Evolutionary conservation across 2,329 filamentous ascomycete genomes (phyloP), one percentile per base, ranked within the genome.

Genomic region (Penicillium aurantiogriseum): DNA sequence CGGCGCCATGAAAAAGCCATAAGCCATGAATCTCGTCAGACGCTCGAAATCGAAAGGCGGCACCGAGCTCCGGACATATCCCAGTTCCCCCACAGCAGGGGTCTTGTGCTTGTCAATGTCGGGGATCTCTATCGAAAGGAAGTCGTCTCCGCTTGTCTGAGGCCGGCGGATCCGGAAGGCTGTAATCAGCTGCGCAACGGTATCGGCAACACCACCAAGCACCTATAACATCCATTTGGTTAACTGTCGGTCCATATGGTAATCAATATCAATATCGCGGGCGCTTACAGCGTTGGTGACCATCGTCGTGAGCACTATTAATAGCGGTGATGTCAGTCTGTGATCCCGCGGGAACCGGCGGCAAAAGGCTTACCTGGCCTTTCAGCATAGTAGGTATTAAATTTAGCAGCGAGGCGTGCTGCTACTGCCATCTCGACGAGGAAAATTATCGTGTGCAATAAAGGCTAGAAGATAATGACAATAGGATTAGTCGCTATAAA

Each of bases 41-140:
- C 94, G 87, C 78, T 97, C 94, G 69, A 97, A 97, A 76, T 99
- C 93, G 71, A 99, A 97, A 0, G 91, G 87, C 3, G 91, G 89
- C 29, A 92, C 90, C 0, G 88, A 81, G 11, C 74, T 70, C 66
- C 82, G 85, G 19, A 76, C 76, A 56, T 87, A 84, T 51, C 92
- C 86, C 45, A 91, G 77, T 43, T 92, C 90, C 50, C 81, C 80
- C 42, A 82, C 68, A 76, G 85, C 77, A 71, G 81, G 84, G 0
- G 89, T 86, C 70, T 89, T 89, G 77, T 92, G 91, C 73, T 86
- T 87, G 76, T 94, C 89, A 47, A 96, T 80, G 58, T 97, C 92
- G 71, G 91, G 87, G 60, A 97, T 91, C 74, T 97, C 92, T 69
- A 97, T 92, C 17, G 90, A 87, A 56, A 94, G 78, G 53, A 88